Conservation (phyloP, 441 rosid genomes). For the Manihot esculenta region DNA sequence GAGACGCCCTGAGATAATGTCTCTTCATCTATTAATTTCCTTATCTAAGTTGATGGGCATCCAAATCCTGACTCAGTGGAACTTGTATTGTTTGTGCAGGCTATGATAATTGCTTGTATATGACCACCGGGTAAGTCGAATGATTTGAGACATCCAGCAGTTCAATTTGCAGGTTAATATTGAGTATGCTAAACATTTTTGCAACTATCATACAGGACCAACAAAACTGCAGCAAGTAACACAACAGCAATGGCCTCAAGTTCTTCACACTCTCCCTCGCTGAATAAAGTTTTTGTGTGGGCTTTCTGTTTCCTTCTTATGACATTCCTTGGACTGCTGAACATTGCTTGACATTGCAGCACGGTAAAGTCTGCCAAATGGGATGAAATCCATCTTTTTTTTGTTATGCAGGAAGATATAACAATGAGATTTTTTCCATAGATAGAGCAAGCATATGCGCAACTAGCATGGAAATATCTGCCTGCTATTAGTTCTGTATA, state of each 20-base stretch:
- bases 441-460: not conserved
- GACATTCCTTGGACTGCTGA: conserved; percentile 27
- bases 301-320: conserved; percentile 30
- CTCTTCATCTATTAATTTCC: no score
- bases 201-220: conserved; percentile 46
- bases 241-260: conserved; percentile 53
- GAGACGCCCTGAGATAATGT: no score
- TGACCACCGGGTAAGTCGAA: conserved; percentile 59
- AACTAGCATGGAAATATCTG: not conserved
- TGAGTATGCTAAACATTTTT: conserved; percentile 13
- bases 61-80: no score
- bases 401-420: not conserved
- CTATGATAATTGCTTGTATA: conserved; percentile 84
- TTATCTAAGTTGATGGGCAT: no score
- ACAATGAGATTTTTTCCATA: not conserved
- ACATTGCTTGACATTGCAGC: conserved; percentile 1
- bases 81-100: conserved; percentile 44
- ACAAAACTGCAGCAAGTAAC: conserved; percentile 62
- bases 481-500: not conserved
- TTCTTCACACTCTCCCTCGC: conserved; percentile 29
- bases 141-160: not conserved
- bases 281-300: conserved; percentile 26
- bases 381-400: not conserved
- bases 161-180: not conserved
- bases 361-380: not conserved